Evolutionary conservation across 805 yeast genomes (phyloP).

Genomic region (Candida michaelii): DNA sequence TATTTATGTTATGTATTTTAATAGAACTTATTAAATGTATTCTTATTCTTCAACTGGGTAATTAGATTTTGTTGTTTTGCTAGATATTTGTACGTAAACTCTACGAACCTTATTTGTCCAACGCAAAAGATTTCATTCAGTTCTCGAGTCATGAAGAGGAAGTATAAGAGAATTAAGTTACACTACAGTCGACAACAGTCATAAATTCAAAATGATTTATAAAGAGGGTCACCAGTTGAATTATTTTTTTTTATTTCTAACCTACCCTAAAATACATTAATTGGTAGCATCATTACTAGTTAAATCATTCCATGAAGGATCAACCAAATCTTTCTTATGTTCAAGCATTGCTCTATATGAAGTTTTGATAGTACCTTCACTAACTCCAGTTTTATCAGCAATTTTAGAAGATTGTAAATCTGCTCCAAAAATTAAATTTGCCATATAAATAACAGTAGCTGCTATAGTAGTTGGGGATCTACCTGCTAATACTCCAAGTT

Average conservation of each 20-base stretch:
- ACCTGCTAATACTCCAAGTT: constrained; percentile 92
- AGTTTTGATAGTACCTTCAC: constrained; percentile 96
- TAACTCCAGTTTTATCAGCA: constrained; percentile 90
- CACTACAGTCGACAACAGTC: no score
- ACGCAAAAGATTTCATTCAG: no score
- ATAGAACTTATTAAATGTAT: no score
- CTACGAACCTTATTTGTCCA: no score
- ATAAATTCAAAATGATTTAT: no score
- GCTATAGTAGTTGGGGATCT: constrained; percentile 97
- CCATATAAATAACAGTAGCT: constrained; percentile 94
- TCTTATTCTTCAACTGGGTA: no score
- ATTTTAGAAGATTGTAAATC: constrained; percentile 76
- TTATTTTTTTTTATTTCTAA: neutral
- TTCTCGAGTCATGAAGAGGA: no score
- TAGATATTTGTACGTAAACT: no score
- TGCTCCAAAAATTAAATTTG: constrained; percentile 82
- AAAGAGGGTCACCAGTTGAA: no score
- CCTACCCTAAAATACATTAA: neutral
- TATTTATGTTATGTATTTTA: no score
- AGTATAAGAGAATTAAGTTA: no score
- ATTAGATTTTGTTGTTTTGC: no score
- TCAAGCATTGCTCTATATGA: constrained; percentile 81
- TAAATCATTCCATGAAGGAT: constrained; percentile 59
- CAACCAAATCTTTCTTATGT: constrained; percentile 64
- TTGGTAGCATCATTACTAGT: constrained; percentile 7